A percentile compares a stretch with the other conserved stretches of the same genome.
Conservation (phyloP, 306 rosid species). For the Coriaria nepalensis region DNA sequence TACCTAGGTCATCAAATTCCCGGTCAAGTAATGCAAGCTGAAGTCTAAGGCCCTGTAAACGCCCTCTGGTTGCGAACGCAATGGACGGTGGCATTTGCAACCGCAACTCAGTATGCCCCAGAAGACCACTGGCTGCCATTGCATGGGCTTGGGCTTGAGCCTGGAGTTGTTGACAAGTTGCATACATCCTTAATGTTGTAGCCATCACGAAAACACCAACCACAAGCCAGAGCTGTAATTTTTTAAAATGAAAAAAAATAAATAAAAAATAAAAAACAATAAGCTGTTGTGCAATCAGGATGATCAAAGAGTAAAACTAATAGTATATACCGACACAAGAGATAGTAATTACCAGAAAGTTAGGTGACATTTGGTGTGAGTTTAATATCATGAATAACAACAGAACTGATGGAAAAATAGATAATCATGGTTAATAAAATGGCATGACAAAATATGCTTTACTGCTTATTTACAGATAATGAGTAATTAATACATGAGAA, state of each 20-base stretch:
- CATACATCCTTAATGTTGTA: constrained; percentile 89
- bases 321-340: constrained; percentile 8
- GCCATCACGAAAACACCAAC: constrained; percentile 98
- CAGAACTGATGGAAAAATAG: constrained; percentile 45
- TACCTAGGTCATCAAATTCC: constrained; percentile 92
- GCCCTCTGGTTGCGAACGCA: constrained; percentile 79
- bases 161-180: constrained; percentile 96
- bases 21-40: constrained; percentile 98
- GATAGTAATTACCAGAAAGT: constrained; percentile 59
- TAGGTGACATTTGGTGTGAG: constrained; percentile 93
- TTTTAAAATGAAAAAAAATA: constrained; percentile 7
- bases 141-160: constrained; percentile 96
- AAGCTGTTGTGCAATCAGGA: not conserved
- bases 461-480: not conserved
- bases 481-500: constrained; percentile 1
- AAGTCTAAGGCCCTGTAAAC: constrained; percentile 89
- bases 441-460: not conserved
- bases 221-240: constrained; percentile 74
- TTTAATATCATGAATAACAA: constrained; percentile 79
- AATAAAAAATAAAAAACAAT: not conserved
- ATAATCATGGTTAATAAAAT: constrained; percentile 7
- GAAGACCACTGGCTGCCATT: constrained; percentile 73
- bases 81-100: constrained; percentile 86
- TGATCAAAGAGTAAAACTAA: constrained; percentile 5
- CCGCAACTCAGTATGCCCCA: constrained; percentile 78